Conservation (phyloP, 768 basidiomycete genomes). For the Pulveroboletus sp. region DNA sequence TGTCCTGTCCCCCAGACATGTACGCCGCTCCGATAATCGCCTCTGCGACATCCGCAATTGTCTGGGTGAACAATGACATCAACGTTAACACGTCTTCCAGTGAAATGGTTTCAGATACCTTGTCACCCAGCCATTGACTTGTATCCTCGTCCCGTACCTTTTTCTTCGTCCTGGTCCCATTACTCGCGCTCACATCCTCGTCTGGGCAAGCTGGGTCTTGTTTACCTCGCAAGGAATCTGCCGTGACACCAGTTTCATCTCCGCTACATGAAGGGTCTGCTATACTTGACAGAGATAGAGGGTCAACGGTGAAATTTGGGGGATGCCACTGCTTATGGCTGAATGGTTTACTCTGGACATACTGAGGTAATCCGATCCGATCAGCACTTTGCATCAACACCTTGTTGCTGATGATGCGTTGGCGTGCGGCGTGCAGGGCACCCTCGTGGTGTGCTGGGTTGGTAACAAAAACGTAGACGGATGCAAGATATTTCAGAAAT, state of each 20-base stretch:
- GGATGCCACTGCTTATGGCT: slow-evolving; percentile 66
- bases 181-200: slow-evolving; percentile 5
- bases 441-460: slow-evolving; percentile 66
- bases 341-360: slow-evolving; percentile 72
- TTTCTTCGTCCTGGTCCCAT: slow-evolving; percentile 37
- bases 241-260: slow-evolving; percentile 26
- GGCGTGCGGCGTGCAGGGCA: slow-evolving; percentile 61
- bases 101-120: slow-evolving; percentile 42
- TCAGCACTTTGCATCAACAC: slow-evolving; percentile 55
- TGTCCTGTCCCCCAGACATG: slow-evolving; percentile 66
- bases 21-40: slow-evolving; percentile 84
- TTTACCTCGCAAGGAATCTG: slow-evolving; percentile 8
- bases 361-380: slow-evolving; percentile 61
- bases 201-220: slow-evolving; percentile 12
- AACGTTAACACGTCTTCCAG: slow-evolving; percentile 3
- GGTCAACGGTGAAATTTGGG: slow-evolving; percentile 37
- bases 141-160: slow-evolving; percentile 38
- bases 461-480: slow-evolving; percentile 71
- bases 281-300: slow-evolving; percentile 12
- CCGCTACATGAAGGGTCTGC: slow-evolving; percentile 26
- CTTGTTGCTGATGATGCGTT: slow-evolving; percentile 74
- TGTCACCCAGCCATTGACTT: slow-evolving; percentile 70
- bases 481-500: slow-evolving; percentile 76
- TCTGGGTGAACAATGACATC: slow-evolving; percentile 39
- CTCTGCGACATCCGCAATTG: slow-evolving; percentile 81